Base-by-base conservation (phyloP, 176 grass and related monocot species). In the Phyllostachys edulis region DNA sequence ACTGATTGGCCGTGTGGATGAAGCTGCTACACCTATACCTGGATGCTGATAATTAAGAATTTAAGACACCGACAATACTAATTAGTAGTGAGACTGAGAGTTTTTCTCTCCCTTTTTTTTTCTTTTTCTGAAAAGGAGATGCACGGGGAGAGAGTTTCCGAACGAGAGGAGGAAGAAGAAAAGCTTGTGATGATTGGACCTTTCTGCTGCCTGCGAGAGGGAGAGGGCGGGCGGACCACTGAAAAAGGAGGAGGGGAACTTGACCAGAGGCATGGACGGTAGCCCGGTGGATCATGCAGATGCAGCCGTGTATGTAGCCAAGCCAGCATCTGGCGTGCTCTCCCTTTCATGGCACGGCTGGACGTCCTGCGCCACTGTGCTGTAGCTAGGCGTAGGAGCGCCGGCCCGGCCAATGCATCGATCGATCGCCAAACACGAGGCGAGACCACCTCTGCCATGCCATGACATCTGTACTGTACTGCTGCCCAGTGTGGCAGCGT, bases 301-400 rank as follows among this genome's bases (percentile, higher is more conserved):
- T 34, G 32, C 32, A 29, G 29, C n/a, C n/a, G n/a, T n/a, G n/a
- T n/a, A n/a, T 26, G 52, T 5, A 57, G 36, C 51, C 27, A 56
- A 16, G 40, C 7, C 36, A 15, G 36, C 27, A 44, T 71, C 15
- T 36, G 86, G 66, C 85, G 77, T 76, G 82, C 77, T 76, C 69
- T 89, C 87, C 18, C 87, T 89, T 75, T 89, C 87, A 76, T 61
- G 82, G 2, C 77, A 56, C 23, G 32, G 51, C 87, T 76, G 87
- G 76, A 61, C 32, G 38, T 88, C 67, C 62, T 81, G 20, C 13
- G 2, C 12, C 39, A 36, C 21, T 47, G 0, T 77, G 73, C 26
- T 40, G 11, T 36, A 10, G 47, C 29, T 29, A 29, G 29, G 29
- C 50, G 23, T 36, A 0, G 32, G 16, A 52, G 73, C 29, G 56